Percentiles rank a stretch among this genome's conserved stretches.
These are phyloP conservation scores for Lentinula sp. DNA, from an alignment of 768 basidiomycete species.

Conservation along the genomic window DNA sequence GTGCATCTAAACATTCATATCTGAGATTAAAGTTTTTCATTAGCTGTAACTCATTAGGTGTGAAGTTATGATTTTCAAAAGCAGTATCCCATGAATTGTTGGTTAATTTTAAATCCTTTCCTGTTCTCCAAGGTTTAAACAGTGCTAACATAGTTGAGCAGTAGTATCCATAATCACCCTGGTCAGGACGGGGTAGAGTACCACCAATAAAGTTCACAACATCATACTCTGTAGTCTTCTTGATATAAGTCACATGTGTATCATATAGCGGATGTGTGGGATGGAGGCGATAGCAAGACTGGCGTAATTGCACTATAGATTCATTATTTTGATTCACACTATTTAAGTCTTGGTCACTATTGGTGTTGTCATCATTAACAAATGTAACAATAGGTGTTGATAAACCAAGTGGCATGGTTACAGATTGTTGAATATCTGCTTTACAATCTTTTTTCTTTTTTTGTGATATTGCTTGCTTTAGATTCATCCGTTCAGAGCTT, in stretches of 20 bases:
- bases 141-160: constrained; percentile 17
- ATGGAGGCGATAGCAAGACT: not conserved
- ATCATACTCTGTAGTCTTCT: not conserved
- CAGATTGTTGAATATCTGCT: constrained; percentile 1
- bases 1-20: constrained; percentile 24
- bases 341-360: not conserved
- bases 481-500: too few species aligned
- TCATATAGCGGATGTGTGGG: constrained; percentile 3
- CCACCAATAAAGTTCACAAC: constrained; percentile 13
- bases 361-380: not conserved
- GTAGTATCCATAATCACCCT: constrained; percentile 10
- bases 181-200: constrained; percentile 13
- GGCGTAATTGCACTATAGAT: not conserved
- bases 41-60: constrained; percentile 6
- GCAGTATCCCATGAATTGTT: constrained; percentile 19
- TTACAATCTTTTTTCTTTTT: too few species aligned
- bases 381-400: not conserved
- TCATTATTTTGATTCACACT: not conserved
- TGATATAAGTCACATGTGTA: constrained; percentile 7
- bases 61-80: constrained; percentile 13
- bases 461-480: too few species aligned
- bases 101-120: constrained; percentile 13
- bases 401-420: constrained; percentile 13
- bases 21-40: constrained; percentile 23
- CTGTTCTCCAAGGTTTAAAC: constrained; percentile 23